These are phyloP conservation scores for Lignosus rhinocerotis DNA, from an alignment of 1,284 basidiomycete species.

Conservation along the genomic window DNA sequence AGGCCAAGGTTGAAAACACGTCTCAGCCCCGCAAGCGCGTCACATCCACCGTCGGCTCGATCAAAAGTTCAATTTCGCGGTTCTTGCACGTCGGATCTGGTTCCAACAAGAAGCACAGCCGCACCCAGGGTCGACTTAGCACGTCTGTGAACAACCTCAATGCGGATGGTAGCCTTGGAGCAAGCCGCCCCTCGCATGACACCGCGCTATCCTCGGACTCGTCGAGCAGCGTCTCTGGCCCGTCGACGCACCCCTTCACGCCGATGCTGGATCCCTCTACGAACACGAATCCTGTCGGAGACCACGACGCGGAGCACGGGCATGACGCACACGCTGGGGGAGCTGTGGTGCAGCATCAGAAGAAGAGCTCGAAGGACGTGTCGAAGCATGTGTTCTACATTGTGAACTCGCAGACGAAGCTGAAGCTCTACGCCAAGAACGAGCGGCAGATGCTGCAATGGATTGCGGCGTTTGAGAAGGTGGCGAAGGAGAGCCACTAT, in stretches of 20 bases:
- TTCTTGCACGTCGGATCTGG: constrained; percentile 37
- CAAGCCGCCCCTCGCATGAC: constrained; percentile 8
- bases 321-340: constrained; percentile 29
- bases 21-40: constrained; percentile 29
- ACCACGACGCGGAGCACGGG: constrained; percentile 13
- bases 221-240: constrained; percentile 16
- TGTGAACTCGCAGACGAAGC: constrained; percentile 85
- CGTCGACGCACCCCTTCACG: constrained; percentile 41
- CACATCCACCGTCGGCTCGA: constrained; percentile 41
- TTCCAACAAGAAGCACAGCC: constrained; percentile 3
- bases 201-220: constrained; percentile 36
- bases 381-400: constrained; percentile 96
- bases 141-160: constrained; percentile 14
- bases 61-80: constrained; percentile 51
- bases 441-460: constrained; percentile 99
- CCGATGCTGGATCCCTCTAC: constrained; percentile 76
- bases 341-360: constrained; percentile 39
- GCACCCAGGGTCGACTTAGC: neutral
- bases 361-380: constrained; percentile 54
- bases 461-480: constrained; percentile 89
- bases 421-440: constrained; percentile 89
- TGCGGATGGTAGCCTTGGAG: neutral
- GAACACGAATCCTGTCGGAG: constrained; percentile 57
- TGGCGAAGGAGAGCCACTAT: constrained; percentile 79
- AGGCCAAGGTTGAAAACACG: constrained; percentile 22